Evolutionary conservation across 257 asterid genomes (phyloP).

Genomic region (Mitragyna speciosa): DNA sequence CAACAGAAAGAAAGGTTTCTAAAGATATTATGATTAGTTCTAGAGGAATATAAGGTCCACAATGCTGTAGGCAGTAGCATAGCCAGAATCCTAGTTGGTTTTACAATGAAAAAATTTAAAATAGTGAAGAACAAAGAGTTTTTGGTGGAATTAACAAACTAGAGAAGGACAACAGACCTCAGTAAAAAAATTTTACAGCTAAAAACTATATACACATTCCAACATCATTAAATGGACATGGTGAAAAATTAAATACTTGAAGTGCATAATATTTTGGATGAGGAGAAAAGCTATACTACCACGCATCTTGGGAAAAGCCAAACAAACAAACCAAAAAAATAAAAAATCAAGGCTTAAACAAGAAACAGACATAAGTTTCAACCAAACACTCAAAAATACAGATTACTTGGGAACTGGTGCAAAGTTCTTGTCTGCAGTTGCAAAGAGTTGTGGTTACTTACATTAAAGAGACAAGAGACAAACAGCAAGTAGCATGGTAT

Average conservation of each 20-base stretch:
- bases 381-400: neutral
- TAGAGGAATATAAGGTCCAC: neutral
- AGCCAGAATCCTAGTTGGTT: neutral
- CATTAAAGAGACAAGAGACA: neutral
- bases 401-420: neutral
- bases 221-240: too few species aligned
- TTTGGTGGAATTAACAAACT: neutral
- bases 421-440: neutral
- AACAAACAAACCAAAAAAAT: neutral
- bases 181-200: too few species aligned
- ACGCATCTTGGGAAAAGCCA: too few species aligned
- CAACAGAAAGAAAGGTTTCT: neutral
- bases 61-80: neutral
- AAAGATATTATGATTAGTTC: neutral
- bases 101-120: neutral
- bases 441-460: neutral
- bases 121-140: slow-evolving; percentile 2
- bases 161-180: neutral
- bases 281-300: too few species aligned
- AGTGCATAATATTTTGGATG: too few species aligned
- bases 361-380: slow-evolving; percentile 5
- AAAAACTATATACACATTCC: too few species aligned
- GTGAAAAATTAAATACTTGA: too few species aligned
- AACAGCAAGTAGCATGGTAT: slow-evolving; percentile 5
- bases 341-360: neutral